Evolutionary conservation across 176 grass and related monocot genomes (phyloP).

Genomic region (Dendrocalamus sinicus): DNA sequence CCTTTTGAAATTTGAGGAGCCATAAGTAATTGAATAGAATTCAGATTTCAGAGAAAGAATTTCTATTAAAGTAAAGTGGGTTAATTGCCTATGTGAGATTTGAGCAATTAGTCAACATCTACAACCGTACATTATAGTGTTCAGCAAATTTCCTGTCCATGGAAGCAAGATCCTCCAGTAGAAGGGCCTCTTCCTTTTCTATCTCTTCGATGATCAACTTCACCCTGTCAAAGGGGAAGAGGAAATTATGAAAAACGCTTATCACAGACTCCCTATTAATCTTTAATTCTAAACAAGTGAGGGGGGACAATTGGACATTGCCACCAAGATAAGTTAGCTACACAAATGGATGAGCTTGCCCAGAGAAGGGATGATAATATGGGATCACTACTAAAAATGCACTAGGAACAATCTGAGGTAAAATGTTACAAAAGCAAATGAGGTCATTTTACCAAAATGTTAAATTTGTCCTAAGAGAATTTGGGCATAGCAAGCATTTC

Average conservation of each 20-base stretch:
- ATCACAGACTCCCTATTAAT: background rate
- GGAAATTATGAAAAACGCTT: background rate
- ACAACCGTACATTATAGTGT: conserved; percentile 80
- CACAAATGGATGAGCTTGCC: background rate
- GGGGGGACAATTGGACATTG: conserved; percentile 15
- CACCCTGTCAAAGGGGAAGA: conserved; percentile 57
- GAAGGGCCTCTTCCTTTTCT: conserved; percentile 85
- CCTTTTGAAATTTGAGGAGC: conserved; percentile 51
- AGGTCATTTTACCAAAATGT: background rate
- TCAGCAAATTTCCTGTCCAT: conserved; percentile 99
- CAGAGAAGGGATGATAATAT: conserved; percentile 3
- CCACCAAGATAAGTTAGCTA: conserved; percentile 18
- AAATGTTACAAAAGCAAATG: conserved; percentile 6
- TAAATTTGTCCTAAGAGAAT: background rate
- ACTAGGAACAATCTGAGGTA: background rate
- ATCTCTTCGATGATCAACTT: conserved; percentile 95
- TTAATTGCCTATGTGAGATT: background rate
- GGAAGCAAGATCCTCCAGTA: conserved; percentile 88
- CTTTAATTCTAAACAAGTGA: conserved; percentile 43
- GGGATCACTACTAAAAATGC: background rate
- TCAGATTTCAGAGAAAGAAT: conserved; percentile 7
- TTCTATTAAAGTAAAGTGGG: conserved; percentile 19
- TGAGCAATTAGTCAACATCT: conserved; percentile 9
- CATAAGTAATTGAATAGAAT: conserved; percentile 18
- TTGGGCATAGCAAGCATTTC: background rate